Percentiles rank a stretch among this genome's conserved stretches.
Evolutionary conservation across 2,329 filamentous ascomycete species (phyloP).

Genomic region (Annulohypoxylon truncatum): DNA sequence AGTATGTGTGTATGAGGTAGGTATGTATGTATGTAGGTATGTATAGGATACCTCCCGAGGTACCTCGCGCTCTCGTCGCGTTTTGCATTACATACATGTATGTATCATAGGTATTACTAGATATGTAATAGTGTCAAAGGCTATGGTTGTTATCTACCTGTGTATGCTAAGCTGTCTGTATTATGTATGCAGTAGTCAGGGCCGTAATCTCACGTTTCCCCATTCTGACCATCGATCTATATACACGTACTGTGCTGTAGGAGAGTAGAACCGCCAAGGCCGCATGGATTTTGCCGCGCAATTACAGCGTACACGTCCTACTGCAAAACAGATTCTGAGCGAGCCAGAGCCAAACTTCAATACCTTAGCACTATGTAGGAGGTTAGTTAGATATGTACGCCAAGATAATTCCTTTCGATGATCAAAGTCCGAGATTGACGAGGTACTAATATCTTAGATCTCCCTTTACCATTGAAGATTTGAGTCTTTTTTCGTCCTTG

Average conservation of each 20-base stretch:
- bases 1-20: conserved; percentile 37
- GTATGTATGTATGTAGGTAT: too few species aligned
- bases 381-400: conserved; percentile 29
- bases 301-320: conserved; percentile 38
- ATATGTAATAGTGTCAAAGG: conserved; percentile 7
- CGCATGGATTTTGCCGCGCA: conserved; percentile 42
- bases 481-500: conserved; percentile 20
- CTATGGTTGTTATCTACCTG: conserved; percentile 22
- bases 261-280: conserved; percentile 29
- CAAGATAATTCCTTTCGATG: conserved; percentile 26
- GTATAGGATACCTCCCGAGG: conserved; percentile 36
- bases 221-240: conserved; percentile 17
- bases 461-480: neutral
- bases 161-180: conserved; percentile 5
- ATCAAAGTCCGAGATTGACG: conserved; percentile 28
- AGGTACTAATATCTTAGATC: conserved; percentile 33
- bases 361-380: conserved; percentile 27
- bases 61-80: conserved; percentile 22
- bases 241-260: conserved; percentile 5
- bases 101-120: conserved; percentile 14
- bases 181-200: conserved; percentile 22
- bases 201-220: conserved; percentile 31
- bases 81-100: conserved; percentile 10
- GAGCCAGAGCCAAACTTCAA: conserved; percentile 22
- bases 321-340: conserved; percentile 19